These are phyloP conservation scores for Capsicum rhomboideum DNA, from an alignment of 257 asterid genomes.

Conservation along the genomic window DNA sequence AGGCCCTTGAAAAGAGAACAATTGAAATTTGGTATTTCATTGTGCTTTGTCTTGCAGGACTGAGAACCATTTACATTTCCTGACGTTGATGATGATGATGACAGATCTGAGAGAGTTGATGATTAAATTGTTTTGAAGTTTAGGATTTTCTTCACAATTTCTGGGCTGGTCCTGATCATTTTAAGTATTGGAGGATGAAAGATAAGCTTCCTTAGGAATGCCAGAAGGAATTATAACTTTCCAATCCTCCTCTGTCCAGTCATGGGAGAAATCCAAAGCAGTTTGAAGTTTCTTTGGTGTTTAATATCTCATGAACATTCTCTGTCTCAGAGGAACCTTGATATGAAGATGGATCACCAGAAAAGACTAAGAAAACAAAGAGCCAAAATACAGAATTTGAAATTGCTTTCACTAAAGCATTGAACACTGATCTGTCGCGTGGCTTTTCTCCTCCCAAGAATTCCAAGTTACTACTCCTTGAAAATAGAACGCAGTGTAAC, in stretches of 20 bases:
- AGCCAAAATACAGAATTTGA: constrained; percentile 48
- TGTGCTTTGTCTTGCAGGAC: constrained; percentile 30
- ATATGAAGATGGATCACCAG: constrained; percentile 43
- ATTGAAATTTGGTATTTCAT: not conserved
- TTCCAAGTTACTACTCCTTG: constrained; percentile 59
- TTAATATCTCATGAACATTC: constrained; percentile 2
- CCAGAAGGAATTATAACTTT: not conserved
- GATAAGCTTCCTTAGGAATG: constrained; percentile 30
- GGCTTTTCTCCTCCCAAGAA: constrained; percentile 77
- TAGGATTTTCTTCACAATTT: constrained; percentile 68
- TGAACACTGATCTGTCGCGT: constrained; percentile 42
- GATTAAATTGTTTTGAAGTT: constrained; percentile 53
- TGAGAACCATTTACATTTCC: constrained; percentile 28
- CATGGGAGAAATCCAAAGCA: not conserved
- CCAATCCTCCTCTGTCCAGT: not conserved
- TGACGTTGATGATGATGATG: constrained; percentile 45
- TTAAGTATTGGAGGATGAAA: constrained; percentile 73
- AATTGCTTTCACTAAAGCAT: constrained; percentile 51
- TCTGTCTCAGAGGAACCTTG: constrained; percentile 39
- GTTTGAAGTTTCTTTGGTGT: constrained; percentile 2
- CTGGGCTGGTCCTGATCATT: constrained; percentile 94
- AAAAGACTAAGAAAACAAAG: constrained; percentile 45
- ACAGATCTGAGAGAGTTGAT: constrained; percentile 61
- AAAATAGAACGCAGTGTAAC: constrained; percentile 54
- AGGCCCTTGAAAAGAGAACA: not conserved